Conservation (phyloP, 768 basidiomycete genomes). For the Trametes cingulata region DNA sequence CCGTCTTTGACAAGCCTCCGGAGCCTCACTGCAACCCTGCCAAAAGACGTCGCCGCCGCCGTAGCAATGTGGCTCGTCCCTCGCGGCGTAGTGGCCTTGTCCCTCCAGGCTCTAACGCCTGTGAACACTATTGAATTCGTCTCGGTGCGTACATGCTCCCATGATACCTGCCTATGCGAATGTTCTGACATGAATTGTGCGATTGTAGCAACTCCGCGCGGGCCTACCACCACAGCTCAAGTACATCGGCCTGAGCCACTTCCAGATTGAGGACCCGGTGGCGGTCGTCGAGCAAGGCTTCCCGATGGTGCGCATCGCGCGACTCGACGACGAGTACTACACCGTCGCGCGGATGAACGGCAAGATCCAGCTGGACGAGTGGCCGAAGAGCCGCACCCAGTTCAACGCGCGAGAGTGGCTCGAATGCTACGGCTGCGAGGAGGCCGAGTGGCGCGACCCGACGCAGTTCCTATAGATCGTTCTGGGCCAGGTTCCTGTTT, state of each 20-base stretch:
- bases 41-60: conserved; percentile 60
- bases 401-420: conserved; percentile 63
- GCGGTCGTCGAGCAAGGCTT: conserved; percentile 60
- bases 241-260: conserved; percentile 58
- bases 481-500: too few species aligned
- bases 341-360: conserved; percentile 44
- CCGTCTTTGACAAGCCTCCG: conserved; percentile 54
- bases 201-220: conserved; percentile 55
- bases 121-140: conserved; percentile 31
- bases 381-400: conserved; percentile 52
- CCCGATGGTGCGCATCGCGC: conserved; percentile 58
- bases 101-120: conserved; percentile 29
- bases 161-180: not conserved
- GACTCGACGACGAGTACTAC: conserved; percentile 56
- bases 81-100: conserved; percentile 31
- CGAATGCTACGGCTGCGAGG: conserved; percentile 63
- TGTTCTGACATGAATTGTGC: not conserved
- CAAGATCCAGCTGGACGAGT: conserved; percentile 49
- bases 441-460: conserved; percentile 43
- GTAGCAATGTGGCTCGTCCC: conserved; percentile 72
- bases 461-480: conserved; percentile 26
- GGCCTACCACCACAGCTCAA: conserved; percentile 55
- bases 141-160: conserved; percentile 22
- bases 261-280: conserved; percentile 40
- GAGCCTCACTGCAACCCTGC: conserved; percentile 62